A percentile compares a stretch with the other conserved stretches of the same genome.
Conservation (phyloP, 441 rosid genomes). For the Dalechampia spathulata region DNA sequence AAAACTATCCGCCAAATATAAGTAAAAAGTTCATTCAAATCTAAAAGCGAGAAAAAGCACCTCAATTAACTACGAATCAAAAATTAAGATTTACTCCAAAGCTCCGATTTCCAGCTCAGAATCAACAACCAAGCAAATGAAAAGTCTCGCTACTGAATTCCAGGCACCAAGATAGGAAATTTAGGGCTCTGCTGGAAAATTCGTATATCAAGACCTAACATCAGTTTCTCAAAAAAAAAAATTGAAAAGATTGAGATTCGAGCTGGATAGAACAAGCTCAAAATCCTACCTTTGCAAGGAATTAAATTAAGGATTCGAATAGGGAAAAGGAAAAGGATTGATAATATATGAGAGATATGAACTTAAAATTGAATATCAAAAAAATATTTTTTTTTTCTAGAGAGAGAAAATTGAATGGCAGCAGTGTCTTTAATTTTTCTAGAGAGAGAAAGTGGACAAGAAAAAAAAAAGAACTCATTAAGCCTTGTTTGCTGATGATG, state of each 20-base stretch:
- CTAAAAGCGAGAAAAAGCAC: constrained; percentile 14
- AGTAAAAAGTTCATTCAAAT: constrained; percentile 15
- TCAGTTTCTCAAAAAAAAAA: constrained; percentile 8
- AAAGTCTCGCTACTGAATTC: constrained; percentile 13
- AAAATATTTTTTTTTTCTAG: background rate
- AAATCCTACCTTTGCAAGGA: constrained; percentile 13
- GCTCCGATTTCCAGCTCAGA: constrained; percentile 23
- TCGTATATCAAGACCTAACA: constrained; percentile 20
- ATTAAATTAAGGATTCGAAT: constrained; percentile 21
- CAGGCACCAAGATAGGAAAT: constrained; percentile 9
- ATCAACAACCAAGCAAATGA: constrained; percentile 15
- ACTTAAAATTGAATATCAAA: background rate
- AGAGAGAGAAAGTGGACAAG: constrained; percentile 13
- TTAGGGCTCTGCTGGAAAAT: constrained; percentile 56
- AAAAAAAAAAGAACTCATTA: constrained; percentile 27
- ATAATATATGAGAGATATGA: no score
- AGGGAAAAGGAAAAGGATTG: background rate
- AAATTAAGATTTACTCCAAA: constrained; percentile 40
- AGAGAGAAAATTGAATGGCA: background rate
- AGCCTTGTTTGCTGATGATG: constrained; percentile 2
- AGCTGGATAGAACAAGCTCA: background rate
- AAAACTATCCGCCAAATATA: constrained; percentile 11
- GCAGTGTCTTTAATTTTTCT: background rate
- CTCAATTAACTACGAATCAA: constrained; percentile 8
- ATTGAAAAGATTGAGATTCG: constrained; percentile 5